Percentiles rank a stretch among this genome's conserved stretches.
phyloP scores from a whole-genome alignment of 140 eudicot genomes.

The Ambrosia hybrid region DNA sequence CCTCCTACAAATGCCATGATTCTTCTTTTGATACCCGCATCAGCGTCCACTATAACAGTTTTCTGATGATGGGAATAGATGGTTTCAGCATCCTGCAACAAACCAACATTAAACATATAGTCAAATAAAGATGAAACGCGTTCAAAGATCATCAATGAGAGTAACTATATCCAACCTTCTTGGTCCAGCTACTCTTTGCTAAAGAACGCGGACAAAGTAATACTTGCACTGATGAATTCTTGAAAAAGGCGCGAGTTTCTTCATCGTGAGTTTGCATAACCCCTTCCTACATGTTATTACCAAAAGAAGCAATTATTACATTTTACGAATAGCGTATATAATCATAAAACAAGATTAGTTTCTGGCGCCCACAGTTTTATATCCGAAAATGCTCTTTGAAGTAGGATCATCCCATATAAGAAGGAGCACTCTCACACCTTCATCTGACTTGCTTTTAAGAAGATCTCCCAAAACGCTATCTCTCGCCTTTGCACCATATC shows the following conservation, averaged over 20 bases:
- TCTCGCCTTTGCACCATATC: constrained; percentile 48
- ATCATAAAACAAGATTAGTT: neutral
- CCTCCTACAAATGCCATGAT: constrained; percentile 84
- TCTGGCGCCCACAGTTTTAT: constrained; percentile 45
- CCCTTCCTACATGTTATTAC: constrained; percentile 44
- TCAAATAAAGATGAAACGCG: neutral
- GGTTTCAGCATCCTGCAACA: constrained; percentile 54
- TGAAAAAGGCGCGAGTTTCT: constrained; percentile 65
- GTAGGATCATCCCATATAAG: constrained; percentile 93
- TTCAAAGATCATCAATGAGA: neutral
- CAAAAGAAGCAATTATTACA: neutral
- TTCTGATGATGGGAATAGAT: constrained; percentile 75
- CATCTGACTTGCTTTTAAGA: constrained; percentile 63
- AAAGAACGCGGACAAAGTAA: constrained; percentile 63
- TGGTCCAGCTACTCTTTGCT: constrained; percentile 64
- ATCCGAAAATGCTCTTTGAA: constrained; percentile 61
- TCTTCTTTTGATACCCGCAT: constrained; percentile 56
- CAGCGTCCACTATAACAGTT: constrained; percentile 69
- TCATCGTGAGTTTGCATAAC: constrained; percentile 66
- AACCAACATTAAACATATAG: neutral
- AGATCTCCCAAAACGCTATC: constrained; percentile 59
- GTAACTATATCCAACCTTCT: constrained; percentile 30
- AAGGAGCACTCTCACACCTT: constrained; percentile 76
- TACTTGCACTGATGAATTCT: constrained; percentile 75
- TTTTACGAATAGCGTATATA: too few relatives aligned